These are phyloP conservation scores for Spergularia bocconei DNA, from an alignment of 148 eudicot species.

Conservation along the genomic window DNA sequence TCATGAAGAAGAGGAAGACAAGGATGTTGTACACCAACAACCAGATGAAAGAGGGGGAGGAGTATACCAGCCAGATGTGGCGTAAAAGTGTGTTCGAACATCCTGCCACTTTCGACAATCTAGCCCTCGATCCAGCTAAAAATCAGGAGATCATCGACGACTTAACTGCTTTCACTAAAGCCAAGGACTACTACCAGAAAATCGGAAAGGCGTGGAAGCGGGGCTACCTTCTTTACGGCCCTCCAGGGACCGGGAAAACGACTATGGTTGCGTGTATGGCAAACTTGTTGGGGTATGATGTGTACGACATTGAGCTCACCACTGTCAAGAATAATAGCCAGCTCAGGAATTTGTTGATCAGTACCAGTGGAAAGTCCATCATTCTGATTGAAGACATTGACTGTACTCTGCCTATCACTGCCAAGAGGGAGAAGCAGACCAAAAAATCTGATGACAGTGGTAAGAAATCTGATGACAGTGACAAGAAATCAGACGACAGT, in stretches of 20 bases:
- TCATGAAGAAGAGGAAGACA: slow-evolving; percentile 25
- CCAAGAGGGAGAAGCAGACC: slow-evolving; percentile 3
- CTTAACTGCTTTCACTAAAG: slow-evolving; percentile 35
- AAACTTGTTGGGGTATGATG: slow-evolving; percentile 46
- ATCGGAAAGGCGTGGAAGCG: slow-evolving; percentile 61
- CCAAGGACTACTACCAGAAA: slow-evolving; percentile 35
- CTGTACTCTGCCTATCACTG: slow-evolving; percentile 33
- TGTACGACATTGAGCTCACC: slow-evolving; percentile 54
- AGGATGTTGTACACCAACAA: slow-evolving; percentile 43
- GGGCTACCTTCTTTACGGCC: slow-evolving; percentile 60
- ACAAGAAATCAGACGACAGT: not conserved
- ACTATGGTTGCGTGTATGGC: slow-evolving; percentile 66
- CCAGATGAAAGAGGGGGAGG: not conserved
- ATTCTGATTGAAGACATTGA: slow-evolving; percentile 68
- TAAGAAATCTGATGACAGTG: no score
- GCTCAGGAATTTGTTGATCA: slow-evolving; percentile 41
- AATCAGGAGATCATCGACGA: slow-evolving; percentile 46
- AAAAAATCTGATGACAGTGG: not conserved
- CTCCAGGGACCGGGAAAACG: slow-evolving; percentile 60
- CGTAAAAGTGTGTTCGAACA: slow-evolving; percentile 45
- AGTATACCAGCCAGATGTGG: slow-evolving; percentile 23
- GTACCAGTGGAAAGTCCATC: slow-evolving; percentile 36
- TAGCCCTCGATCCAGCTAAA: slow-evolving; percentile 37
- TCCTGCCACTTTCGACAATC: slow-evolving; percentile 45
- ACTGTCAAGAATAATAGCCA: slow-evolving; percentile 40